phyloP scores from a whole-genome alignment of 441 rosid species.

The Pelargonium exstipulatum region DNA sequence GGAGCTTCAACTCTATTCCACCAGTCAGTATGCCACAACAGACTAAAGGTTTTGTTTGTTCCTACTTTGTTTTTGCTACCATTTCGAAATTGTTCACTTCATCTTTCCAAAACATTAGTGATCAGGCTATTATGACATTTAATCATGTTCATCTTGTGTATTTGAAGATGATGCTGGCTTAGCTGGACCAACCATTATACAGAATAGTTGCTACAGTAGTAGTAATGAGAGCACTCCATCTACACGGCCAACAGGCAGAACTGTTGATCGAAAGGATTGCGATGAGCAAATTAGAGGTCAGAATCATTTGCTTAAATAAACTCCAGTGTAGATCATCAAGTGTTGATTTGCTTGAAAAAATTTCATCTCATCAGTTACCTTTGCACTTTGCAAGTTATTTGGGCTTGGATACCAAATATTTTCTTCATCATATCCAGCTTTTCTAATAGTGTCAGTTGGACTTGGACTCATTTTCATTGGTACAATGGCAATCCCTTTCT shows the following conservation, averaged over 20 bases:
- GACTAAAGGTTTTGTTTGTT: background rate
- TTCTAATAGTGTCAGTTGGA: too few relatives aligned
- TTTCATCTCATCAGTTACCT: too few relatives aligned
- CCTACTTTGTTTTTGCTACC: background rate
- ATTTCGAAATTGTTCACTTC: background rate
- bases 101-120: background rate
- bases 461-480: too few relatives aligned
- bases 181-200: slow-evolving; percentile 4
- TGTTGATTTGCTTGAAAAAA: too few relatives aligned
- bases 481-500: too few relatives aligned
- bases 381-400: too few relatives aligned
- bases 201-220: background rate
- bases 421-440: too few relatives aligned
- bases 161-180: slow-evolving; percentile 4
- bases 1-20: slow-evolving; percentile 27
- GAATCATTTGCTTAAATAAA: background rate
- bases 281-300: background rate
- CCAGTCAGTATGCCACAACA: background rate
- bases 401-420: too few relatives aligned
- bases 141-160: background rate
- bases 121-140: background rate
- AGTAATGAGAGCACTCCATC: background rate
- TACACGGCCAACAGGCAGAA: background rate
- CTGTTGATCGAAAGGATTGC: background rate
- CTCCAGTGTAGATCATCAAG: too few relatives aligned